Evolutionary conservation across 768 basidiomycete genomes (phyloP).

Genomic region (Floccularia luteovirens): DNA sequence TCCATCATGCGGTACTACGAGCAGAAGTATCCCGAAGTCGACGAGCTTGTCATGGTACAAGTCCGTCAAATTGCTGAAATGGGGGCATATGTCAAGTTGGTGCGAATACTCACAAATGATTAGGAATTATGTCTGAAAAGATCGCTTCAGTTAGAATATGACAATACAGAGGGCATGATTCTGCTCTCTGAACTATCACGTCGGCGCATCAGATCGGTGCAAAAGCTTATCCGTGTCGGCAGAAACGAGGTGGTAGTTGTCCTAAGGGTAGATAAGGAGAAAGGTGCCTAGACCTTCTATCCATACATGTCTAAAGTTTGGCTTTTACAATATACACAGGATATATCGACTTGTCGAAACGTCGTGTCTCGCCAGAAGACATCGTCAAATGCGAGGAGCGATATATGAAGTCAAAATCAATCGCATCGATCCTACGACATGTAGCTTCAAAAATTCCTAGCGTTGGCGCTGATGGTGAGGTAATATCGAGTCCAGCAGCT

Average conservation of each 20-base stretch:
- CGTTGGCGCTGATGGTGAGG: conserved; percentile 25
- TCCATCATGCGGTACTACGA: conserved; percentile 83
- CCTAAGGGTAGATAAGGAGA: conserved; percentile 96
- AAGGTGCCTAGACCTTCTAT: conserved; percentile 59
- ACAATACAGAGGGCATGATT: conserved; percentile 99
- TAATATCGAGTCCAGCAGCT: conserved; percentile 13
- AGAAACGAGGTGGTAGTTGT: conserved; percentile 99
- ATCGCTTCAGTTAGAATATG: conserved; percentile 82
- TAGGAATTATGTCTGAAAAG: not conserved
- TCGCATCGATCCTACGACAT: conserved; percentile 88
- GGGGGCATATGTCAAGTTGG: conserved; percentile 98
- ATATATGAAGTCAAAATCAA: conserved; percentile 96
- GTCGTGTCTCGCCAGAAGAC: conserved; percentile 96
- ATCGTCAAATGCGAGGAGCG: conserved; percentile 98
- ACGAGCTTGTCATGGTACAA: conserved; percentile 99
- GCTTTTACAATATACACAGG: conserved; percentile 37
- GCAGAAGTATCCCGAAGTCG: conserved; percentile 90
- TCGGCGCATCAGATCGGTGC: conserved; percentile 93
- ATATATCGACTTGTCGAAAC: conserved; percentile 98
- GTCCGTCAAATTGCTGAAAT: conserved; percentile 99
- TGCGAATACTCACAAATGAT: conserved; percentile 28
- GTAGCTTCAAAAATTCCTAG: conserved; percentile 79
- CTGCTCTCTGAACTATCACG: conserved; percentile 95
- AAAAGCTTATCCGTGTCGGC: conserved; percentile 96
- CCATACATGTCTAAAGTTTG: not conserved